A percentile compares a stretch with the other conserved stretches of the same genome.
Evolutionary conservation across 2,329 filamentous ascomycete species (phyloP).

Genomic region (Stemphylium lycopersici): DNA sequence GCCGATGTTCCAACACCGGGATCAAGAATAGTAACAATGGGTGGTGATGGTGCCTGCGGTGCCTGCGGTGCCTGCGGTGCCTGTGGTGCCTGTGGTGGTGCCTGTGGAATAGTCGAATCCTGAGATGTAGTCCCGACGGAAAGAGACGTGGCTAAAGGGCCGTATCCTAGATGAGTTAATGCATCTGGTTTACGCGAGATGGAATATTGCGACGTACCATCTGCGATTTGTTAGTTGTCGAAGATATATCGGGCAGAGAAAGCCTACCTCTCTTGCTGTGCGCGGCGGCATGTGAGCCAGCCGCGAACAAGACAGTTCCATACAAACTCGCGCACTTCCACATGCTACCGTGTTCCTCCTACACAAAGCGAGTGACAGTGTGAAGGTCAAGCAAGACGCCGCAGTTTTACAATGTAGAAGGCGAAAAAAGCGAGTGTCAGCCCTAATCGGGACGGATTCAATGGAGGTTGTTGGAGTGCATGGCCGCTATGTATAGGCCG

Average conservation of each 20-base stretch:
- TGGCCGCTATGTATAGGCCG: conserved; percentile 34
- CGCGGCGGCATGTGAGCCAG: conserved; percentile 16
- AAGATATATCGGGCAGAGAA: neutral
- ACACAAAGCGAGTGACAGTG: conserved; percentile 31
- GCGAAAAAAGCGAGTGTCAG: conserved; percentile 9
- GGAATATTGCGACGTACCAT: conserved; percentile 19
- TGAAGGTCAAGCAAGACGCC: conserved; percentile 19
- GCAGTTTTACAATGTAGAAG: conserved; percentile 7
- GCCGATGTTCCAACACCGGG: neutral
- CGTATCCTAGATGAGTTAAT: conserved; percentile 5
- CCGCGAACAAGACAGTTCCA: conserved; percentile 23
- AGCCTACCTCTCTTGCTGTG: conserved; percentile 26
- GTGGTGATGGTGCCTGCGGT: neutral
- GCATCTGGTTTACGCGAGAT: neutral
- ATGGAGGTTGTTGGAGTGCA: conserved; percentile 11
- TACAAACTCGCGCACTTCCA: conserved; percentile 26
- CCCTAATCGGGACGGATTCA: conserved; percentile 6
- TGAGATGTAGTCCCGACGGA: neutral
- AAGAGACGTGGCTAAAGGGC: neutral
- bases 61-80: conserved; percentile 2
- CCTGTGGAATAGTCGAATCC: neutral
- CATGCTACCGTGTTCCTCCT: conserved; percentile 27
- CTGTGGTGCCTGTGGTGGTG: conserved; percentile 3
- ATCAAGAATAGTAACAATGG: neutral
- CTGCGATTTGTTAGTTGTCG: conserved; percentile 19